A percentile compares a stretch with the other conserved stretches of the same genome.
Evolutionary conservation across 495 filamentous ascomycete species (phyloP).

Genomic region (Cercophora samala): DNA sequence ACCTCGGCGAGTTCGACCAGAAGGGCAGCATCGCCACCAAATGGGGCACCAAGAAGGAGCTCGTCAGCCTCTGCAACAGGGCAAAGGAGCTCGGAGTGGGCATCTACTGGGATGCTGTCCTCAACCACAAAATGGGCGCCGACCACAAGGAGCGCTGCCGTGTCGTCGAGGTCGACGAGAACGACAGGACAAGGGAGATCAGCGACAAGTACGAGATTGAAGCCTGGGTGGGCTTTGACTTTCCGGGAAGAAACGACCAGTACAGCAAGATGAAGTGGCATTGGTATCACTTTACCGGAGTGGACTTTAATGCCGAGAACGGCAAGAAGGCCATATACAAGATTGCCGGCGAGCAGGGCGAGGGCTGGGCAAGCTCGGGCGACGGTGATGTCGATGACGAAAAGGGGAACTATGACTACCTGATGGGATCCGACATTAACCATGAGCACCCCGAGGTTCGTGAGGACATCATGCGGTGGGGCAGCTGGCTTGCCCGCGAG

Average conservation of each 20-base stretch:
- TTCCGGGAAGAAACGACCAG: constrained; percentile 55
- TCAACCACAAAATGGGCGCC: constrained; percentile 73
- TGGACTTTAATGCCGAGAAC: constrained; percentile 62
- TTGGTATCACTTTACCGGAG: constrained; percentile 68
- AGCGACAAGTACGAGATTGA: constrained; percentile 60
- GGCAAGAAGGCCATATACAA: constrained; percentile 64
- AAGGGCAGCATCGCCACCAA: constrained; percentile 63
- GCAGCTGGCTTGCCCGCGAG: constrained; percentile 58
- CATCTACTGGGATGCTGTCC: constrained; percentile 70
- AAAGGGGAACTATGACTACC: constrained; percentile 60
- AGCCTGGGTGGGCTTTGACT: constrained; percentile 67
- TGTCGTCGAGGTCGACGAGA: constrained; percentile 60
- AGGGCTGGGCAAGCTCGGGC: constrained; percentile 56
- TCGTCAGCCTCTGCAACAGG: constrained; percentile 49
- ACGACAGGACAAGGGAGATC: constrained; percentile 56
- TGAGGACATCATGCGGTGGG: constrained; percentile 64
- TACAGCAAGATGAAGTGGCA: constrained; percentile 64
- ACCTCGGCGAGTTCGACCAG: constrained; percentile 74
- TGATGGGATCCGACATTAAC: constrained; percentile 67
- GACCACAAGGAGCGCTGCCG: constrained; percentile 59
- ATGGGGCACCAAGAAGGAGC: constrained; percentile 67
- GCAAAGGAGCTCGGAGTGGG: constrained; percentile 55
- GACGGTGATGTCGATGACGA: constrained; percentile 65
- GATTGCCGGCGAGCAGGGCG: constrained; percentile 56
- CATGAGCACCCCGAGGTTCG: constrained; percentile 62